Evolutionary conservation across 2,329 filamentous ascomycete species (phyloP).

Genomic region (Scopulariopsis brevicaulis): DNA sequence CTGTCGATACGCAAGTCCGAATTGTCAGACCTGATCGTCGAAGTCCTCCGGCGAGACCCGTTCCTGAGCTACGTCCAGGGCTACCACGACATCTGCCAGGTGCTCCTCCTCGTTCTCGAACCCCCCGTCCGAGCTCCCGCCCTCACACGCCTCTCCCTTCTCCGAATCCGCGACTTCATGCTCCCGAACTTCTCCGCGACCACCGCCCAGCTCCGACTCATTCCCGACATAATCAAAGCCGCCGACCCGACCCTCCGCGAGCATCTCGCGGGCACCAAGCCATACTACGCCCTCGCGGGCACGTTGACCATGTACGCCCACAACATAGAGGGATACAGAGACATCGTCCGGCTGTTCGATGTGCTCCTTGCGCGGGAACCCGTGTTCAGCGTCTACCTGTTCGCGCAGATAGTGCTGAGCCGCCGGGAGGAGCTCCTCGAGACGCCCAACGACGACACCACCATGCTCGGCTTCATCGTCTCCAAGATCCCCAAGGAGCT

Average conservation of each 20-base stretch:
- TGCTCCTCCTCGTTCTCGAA: slow-evolving; percentile 77
- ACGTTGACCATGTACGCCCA: slow-evolving; percentile 95
- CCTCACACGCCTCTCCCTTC: slow-evolving; percentile 70
- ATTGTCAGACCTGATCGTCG: slow-evolving; percentile 68
- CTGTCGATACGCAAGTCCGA: slow-evolving; percentile 61
- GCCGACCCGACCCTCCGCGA: slow-evolving; percentile 61
- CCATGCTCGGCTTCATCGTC: slow-evolving; percentile 83
- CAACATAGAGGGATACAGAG: slow-evolving; percentile 80
- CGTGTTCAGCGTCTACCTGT: slow-evolving; percentile 84
- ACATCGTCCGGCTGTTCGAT: slow-evolving; percentile 87
- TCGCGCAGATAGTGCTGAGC: slow-evolving; percentile 75
- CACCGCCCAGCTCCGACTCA: slow-evolving; percentile 72
- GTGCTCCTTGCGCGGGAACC: slow-evolving; percentile 79
- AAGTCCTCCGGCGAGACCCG: slow-evolving; percentile 69
- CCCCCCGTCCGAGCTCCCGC: slow-evolving; percentile 45
- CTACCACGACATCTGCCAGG: slow-evolving; percentile 97
- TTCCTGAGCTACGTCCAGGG: slow-evolving; percentile 94
- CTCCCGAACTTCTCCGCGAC: slow-evolving; percentile 75
- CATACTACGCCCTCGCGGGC: slow-evolving; percentile 87
- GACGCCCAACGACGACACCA: slow-evolving; percentile 70
- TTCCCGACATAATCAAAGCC: slow-evolving; percentile 67
- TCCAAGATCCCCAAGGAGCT: slow-evolving; percentile 76
- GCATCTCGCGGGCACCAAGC: slow-evolving; percentile 69
- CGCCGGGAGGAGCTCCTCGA: slow-evolving; percentile 78
- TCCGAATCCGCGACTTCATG: slow-evolving; percentile 97